These are phyloP conservation scores for Coemansia sp. DNA, from an alignment of 192 early-diverging fungal species.

Conservation along the genomic window DNA sequence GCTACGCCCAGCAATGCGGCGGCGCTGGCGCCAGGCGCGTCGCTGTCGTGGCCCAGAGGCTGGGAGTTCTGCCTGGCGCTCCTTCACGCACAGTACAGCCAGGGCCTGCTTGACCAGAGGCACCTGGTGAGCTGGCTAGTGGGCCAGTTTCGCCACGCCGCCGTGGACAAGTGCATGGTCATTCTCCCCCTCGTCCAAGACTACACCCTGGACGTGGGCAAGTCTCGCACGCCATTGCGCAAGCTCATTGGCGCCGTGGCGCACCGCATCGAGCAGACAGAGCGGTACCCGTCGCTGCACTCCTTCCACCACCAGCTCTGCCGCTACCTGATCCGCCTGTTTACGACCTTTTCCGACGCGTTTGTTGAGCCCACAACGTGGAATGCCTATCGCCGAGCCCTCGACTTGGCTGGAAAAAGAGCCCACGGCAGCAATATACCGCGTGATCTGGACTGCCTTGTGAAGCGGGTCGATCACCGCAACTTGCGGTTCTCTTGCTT, in stretches of 20 bases:
- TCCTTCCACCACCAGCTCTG: conserved; percentile 10
- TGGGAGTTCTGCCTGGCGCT: conserved; percentile 38
- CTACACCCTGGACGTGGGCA: conserved; percentile 38
- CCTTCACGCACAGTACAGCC: conserved; percentile 37
- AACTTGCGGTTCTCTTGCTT: conserved; percentile 18
- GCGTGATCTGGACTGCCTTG: neutral
- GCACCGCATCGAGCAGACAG: conserved; percentile 21
- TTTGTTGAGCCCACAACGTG: conserved; percentile 53
- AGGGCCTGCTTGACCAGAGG: conserved; percentile 49
- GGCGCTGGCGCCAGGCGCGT: neutral
- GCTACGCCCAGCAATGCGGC: neutral
- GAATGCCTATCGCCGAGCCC: conserved; percentile 15
- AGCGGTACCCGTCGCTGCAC: conserved; percentile 14
- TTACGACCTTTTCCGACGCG: conserved; percentile 34
- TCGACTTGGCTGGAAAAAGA: conserved; percentile 1
- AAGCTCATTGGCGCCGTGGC: conserved; percentile 37
- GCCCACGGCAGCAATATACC: neutral
- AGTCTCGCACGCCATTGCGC: conserved; percentile 50
- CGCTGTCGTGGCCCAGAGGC: conserved; percentile 11
- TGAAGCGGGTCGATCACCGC: conserved; percentile 21
- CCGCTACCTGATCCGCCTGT: conserved; percentile 21
- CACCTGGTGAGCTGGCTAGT: conserved; percentile 46
- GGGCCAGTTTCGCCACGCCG: conserved; percentile 17
- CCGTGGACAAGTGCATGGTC: conserved; percentile 44
- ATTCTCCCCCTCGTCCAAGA: conserved; percentile 26